These are phyloP conservation scores for Acanthamoeba lenticulata DNA, from an alignment of 208 protist species.

Conservation along the genomic window DNA sequence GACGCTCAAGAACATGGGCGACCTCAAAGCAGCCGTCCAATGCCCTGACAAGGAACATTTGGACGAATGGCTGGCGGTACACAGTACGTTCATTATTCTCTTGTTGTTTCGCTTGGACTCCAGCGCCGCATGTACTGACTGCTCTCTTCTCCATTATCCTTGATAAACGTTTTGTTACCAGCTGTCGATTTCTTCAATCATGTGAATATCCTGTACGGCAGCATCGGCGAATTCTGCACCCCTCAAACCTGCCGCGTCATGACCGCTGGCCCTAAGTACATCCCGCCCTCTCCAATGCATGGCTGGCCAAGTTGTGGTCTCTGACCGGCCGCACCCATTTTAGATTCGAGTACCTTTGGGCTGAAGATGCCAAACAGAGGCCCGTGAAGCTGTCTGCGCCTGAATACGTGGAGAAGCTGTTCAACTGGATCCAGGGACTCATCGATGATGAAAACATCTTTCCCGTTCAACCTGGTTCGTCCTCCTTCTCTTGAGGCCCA, in stretches of 20 bases:
- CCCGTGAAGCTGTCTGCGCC: constrained; percentile 96
- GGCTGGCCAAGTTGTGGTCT: too few relatives aligned
- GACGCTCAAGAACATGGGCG: constrained; percentile 59
- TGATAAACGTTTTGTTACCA: constrained; percentile 7
- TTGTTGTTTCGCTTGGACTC: not conserved
- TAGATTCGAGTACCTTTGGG: constrained; percentile 96
- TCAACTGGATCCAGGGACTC: constrained; percentile 97
- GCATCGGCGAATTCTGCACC: constrained; percentile 98
- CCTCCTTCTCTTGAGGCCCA: constrained; percentile 80
- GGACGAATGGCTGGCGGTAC: constrained; percentile 96
- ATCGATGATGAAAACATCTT: constrained; percentile 97
- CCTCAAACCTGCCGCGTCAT: constrained; percentile 95
- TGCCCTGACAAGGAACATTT: constrained; percentile 94
- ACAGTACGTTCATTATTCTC: constrained; percentile 76
- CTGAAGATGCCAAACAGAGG: constrained; percentile 95
- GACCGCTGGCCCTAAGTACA: constrained; percentile 93
- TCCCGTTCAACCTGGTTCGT: constrained; percentile 87
- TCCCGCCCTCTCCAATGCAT: constrained; percentile 69
- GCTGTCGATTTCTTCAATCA: constrained; percentile 99
- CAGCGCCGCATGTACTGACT: not conserved
- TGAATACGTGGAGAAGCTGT: constrained; percentile 97
- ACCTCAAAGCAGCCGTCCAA: constrained; percentile 90
- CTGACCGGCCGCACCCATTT: not conserved
- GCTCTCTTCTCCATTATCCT: not conserved
- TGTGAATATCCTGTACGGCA: constrained; percentile 98